A percentile compares a stretch with the other conserved stretches of the same genome.
Evolutionary conservation across 2,329 filamentous ascomycete genomes (phyloP).

Genomic region (Pseudonectria foliicola): DNA sequence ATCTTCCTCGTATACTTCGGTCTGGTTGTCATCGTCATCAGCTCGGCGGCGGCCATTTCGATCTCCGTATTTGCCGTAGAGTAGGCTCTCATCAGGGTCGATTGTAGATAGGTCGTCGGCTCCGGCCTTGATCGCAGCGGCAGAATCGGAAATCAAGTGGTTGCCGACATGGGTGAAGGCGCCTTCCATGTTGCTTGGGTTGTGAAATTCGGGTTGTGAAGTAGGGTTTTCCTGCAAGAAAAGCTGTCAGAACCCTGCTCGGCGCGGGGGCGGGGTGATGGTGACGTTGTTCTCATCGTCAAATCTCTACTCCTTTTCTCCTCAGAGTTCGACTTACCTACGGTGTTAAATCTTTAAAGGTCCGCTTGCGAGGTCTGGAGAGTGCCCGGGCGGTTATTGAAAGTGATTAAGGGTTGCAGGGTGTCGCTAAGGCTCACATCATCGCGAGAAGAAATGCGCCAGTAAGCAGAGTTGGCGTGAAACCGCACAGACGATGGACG

Average conservation of each 20-base stretch:
- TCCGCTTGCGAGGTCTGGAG: conserved; percentile 15
- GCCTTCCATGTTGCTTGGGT: conserved; percentile 60
- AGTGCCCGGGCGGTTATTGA: conserved; percentile 21
- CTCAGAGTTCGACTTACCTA: conserved; percentile 19
- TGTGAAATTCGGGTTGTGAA: conserved; percentile 13
- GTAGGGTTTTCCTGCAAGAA: conserved; percentile 21
- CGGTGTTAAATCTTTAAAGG: conserved; percentile 17
- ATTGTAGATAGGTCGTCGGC: conserved; percentile 66
- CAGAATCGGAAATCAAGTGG: conserved; percentile 76
- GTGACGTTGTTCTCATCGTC: conserved; percentile 11
- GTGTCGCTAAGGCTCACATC: conserved; percentile 30
- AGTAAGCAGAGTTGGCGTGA: conserved; percentile 10
- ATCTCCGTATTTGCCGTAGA: conserved; percentile 63
- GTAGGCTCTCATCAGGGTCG: conserved; percentile 72
- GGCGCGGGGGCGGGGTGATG: neutral
- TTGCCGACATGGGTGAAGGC: conserved; percentile 85
- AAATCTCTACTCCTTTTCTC: conserved; percentile 2
- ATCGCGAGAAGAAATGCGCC: conserved; percentile 27
- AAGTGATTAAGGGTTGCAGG: conserved; percentile 24
- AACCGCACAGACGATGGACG: conserved; percentile 5
- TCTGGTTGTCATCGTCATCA: conserved; percentile 86
- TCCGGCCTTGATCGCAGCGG: conserved; percentile 79
- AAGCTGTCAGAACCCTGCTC: conserved; percentile 6
- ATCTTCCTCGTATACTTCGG: conserved; percentile 76
- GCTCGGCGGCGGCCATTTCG: conserved; percentile 59